Conservation (phyloP, 1,284 basidiomycete species). For the Ustilago sp. region DNA sequence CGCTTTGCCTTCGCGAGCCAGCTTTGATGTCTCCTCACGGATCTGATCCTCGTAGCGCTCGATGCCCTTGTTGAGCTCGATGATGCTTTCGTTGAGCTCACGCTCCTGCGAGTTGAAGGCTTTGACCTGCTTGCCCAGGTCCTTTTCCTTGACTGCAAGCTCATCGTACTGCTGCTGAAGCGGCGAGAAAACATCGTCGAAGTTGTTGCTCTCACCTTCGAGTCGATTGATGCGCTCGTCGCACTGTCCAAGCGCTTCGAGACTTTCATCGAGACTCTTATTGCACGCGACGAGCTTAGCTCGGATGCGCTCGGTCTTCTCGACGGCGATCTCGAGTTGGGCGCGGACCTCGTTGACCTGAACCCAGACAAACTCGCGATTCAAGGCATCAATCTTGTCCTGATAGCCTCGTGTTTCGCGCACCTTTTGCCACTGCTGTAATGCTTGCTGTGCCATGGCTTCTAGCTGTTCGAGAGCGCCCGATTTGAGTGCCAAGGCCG, state of each 20-base stretch:
- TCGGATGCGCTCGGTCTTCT: constrained; percentile 43
- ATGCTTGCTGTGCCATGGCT: constrained; percentile 75
- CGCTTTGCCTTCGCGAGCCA: constrained; percentile 61
- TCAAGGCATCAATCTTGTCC: constrained; percentile 77
- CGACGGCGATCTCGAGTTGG: constrained; percentile 44
- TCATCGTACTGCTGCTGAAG: constrained; percentile 46
- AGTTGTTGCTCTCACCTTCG: constrained; percentile 60
- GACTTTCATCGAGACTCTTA: constrained; percentile 32
- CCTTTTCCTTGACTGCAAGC: constrained; percentile 63
- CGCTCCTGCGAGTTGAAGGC: constrained; percentile 44
- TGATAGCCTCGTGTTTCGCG: constrained; percentile 79
- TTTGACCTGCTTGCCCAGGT: constrained; percentile 71
- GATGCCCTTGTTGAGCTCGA: constrained; percentile 70
- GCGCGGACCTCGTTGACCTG: constrained; percentile 81
- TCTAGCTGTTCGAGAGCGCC: constrained; percentile 81
- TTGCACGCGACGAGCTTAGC: constrained; percentile 41
- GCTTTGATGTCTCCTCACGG: constrained; percentile 59
- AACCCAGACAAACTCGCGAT: constrained; percentile 88
- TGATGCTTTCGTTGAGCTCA: constrained; percentile 53
- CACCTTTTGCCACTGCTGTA: constrained; percentile 78
- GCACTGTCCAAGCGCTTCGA: constrained; percentile 33
- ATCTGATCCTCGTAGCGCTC: constrained; percentile 74
- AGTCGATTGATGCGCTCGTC: constrained; percentile 36
- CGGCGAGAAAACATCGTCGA: constrained; percentile 39
- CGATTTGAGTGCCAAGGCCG: constrained; percentile 69